Conservation (phyloP, 2,329 filamentous ascomycete genomes). For the Diaporthe aspalathi region DNA sequence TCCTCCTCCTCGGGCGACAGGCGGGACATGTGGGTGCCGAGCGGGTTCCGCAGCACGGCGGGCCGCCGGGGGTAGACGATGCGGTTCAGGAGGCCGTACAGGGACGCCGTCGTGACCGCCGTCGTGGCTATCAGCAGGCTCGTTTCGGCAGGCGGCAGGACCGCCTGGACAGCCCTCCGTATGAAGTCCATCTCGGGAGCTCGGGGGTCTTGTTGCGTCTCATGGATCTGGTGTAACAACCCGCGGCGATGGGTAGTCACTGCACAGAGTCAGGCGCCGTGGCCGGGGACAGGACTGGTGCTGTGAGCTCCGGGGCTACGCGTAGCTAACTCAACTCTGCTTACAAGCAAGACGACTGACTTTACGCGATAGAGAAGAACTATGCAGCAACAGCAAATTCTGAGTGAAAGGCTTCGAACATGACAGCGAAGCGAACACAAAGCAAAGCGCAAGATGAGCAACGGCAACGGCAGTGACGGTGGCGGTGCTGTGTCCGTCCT, state of each 20-base stretch:
- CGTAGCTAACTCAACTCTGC: background rate
- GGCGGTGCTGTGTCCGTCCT: background rate
- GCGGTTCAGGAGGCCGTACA: conserved; percentile 21
- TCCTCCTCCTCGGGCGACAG: conserved; percentile 52
- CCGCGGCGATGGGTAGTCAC: background rate
- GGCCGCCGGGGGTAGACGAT: conserved; percentile 14
- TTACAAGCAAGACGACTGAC: background rate
- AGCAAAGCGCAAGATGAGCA: background rate
- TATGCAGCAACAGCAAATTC: background rate
- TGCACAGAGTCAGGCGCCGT: background rate
- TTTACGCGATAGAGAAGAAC: background rate
- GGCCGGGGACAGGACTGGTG: background rate
- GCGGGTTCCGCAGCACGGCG: conserved; percentile 29
- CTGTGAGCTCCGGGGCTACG: background rate
- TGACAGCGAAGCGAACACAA: background rate
- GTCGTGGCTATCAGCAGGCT: conserved; percentile 4
- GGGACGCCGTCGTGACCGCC: conserved; percentile 2
- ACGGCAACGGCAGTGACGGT: background rate
- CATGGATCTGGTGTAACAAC: background rate
- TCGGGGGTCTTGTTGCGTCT: background rate
- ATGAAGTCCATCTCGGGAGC: conserved; percentile 13
- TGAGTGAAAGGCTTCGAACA: background rate
- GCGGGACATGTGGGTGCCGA: conserved; percentile 51
- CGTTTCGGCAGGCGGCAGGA: background rate
- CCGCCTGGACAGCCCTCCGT: background rate